Conservation (phyloP, 2,329 filamentous ascomycete species). For the Xylaria sp. region DNA sequence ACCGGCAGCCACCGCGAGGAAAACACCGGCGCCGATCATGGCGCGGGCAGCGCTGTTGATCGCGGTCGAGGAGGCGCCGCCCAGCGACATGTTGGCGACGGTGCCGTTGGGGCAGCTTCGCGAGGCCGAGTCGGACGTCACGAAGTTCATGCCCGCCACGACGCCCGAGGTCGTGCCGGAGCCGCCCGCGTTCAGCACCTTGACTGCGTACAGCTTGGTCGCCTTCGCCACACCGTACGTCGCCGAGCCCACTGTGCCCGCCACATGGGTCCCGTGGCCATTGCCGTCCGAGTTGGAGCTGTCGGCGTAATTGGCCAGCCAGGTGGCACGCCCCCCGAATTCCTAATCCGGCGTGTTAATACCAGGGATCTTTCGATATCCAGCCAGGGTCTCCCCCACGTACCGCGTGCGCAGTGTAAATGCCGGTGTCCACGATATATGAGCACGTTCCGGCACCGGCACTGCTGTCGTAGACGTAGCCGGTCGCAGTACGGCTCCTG, state of each 20-base stretch:
- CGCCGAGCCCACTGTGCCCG: conserved; percentile 41
- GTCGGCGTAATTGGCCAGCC: conserved; percentile 41
- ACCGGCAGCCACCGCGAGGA: conserved; percentile 61
- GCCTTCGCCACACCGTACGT: conserved; percentile 55
- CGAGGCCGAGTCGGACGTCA: conserved; percentile 51
- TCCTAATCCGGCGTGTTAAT: conserved; percentile 37
- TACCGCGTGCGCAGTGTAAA: conserved; percentile 51
- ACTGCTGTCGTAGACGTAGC: conserved; percentile 50
- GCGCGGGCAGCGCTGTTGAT: conserved; percentile 57
- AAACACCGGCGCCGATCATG: conserved; percentile 53
- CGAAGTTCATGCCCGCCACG: conserved; percentile 47
- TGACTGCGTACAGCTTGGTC: conserved; percentile 50
- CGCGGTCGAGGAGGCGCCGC: conserved; percentile 50
- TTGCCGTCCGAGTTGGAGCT: conserved; percentile 44
- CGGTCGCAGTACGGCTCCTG: conserved; percentile 38
- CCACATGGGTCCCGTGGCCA: conserved; percentile 51
- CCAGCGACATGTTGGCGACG: conserved; percentile 63
- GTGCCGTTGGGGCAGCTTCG: conserved; percentile 48
- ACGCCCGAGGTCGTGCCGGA: conserved; percentile 40
- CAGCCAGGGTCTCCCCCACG: not conserved
- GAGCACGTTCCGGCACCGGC: conserved; percentile 51
- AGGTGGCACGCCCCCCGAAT: conserved; percentile 50
- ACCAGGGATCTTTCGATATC: not conserved
- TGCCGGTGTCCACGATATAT: conserved; percentile 63
- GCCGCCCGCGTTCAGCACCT: conserved; percentile 48